Evolutionary conservation across 352 stramenopile species (phyloP), one percentile per base, ranked within the genome.

Genomic region (Hyaloperonospora brassicae): DNA sequence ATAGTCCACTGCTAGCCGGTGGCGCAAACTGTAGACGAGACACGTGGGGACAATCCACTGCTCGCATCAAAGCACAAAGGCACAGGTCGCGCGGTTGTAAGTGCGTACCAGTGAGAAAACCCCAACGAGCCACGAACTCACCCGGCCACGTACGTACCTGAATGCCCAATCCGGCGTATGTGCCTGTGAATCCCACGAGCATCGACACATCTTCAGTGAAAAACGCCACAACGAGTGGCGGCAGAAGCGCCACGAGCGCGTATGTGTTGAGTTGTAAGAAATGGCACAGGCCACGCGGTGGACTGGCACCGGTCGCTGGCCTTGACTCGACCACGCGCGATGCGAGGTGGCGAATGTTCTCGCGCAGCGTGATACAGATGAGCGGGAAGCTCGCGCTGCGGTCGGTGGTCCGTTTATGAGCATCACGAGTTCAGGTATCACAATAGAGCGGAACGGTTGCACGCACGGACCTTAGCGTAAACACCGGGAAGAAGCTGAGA

Each of bases 201-300:
- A 92, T 90, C 31, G 80, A 88, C 57, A 94, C 84, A 70, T 94
- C 84, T 42, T 94, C 84, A 2, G 84, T 94, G 64, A 85, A 92
- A 66, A 94, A 84, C 39, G 84, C 84, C 24, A 94, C 77, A 10
- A 89, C 53, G 50, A 92, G 75, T 44, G 84, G 81, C 27, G 84
- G 84, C 44, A 89, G 63, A 65, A 92, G 64, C 30, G 84, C 81
- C 42, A 84, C 54, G 22, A 94, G 56, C 38, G 77, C 79, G 61
- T 84, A 92, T 49, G 74, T 57, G 66, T 91, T 76, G 36, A 62
- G 72, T 59, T 68, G 47, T 25, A 86, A 40, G 38, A 88, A 86
- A 9, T 55, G 75, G 13, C 41, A 60, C 42, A 71, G 50, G 34
- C 50, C 74, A 21, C 25, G 61, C 17, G 53, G 50, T 21, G 63